Evolutionary conservation across 2,329 filamentous ascomycete species (phyloP).

Genomic region (Hypoxylon sp.): DNA sequence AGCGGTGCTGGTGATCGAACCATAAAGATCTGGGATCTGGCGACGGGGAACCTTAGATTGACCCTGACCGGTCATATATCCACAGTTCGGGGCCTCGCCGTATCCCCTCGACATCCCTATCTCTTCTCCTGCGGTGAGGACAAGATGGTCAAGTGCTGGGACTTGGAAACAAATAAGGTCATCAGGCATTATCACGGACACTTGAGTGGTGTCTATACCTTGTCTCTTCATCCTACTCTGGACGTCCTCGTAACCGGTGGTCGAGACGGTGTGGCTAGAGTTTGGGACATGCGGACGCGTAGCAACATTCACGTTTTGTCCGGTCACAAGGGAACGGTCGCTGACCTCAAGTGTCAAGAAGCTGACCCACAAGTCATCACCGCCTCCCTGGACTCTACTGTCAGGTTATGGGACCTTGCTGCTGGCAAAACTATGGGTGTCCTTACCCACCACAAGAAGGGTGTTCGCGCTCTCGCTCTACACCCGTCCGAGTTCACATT

Average conservation of each 20-base stretch:
- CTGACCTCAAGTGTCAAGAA: conserved; percentile 92
- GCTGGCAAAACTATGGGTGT: conserved; percentile 97
- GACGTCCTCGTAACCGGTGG: conserved; percentile 96
- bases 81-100: conserved; percentile 90
- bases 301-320: conserved; percentile 95
- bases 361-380: conserved; percentile 96
- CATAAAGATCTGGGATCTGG: conserved; percentile 99
- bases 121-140: conserved; percentile 98
- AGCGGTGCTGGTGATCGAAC: conserved; percentile 95
- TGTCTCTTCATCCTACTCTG: conserved; percentile 92
- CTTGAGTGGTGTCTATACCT: conserved; percentile 93
- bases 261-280: conserved; percentile 91
- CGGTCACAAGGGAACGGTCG: conserved; percentile 91
- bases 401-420: conserved; percentile 94
- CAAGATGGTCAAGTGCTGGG: conserved; percentile 99
- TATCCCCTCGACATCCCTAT: conserved; percentile 94
- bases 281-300: conserved; percentile 98
- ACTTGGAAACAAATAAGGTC: conserved; percentile 99
- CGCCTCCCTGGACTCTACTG: conserved; percentile 90
- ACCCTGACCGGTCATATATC: conserved; percentile 93
- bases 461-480: conserved; percentile 84
- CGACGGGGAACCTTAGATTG: conserved; percentile 84
- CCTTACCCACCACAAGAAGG: conserved; percentile 98
- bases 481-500: conserved; percentile 98
- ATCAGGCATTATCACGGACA: conserved; percentile 98